Conservation (phyloP, 768 basidiomycete species). For the Hygrocybe punicea region DNA sequence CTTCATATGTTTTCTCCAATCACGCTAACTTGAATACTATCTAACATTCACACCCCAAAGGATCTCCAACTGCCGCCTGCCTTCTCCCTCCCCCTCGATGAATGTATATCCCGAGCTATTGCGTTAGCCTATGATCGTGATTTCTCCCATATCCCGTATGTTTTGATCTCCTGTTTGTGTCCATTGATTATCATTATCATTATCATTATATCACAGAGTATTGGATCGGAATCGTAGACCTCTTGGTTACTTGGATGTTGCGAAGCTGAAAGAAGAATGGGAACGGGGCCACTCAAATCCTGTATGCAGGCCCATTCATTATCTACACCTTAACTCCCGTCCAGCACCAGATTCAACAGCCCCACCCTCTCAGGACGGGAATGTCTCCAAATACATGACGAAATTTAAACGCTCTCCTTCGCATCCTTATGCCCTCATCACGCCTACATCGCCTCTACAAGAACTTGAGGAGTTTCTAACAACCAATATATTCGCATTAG, state of each 20-base stretch:
- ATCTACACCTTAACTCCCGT: neutral
- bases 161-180: constrained; percentile 1
- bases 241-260: constrained; percentile 81
- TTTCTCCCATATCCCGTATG: constrained; percentile 89
- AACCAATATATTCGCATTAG: constrained; percentile 70
- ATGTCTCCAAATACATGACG: constrained; percentile 65
- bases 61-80: constrained; percentile 85
- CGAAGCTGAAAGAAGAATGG: constrained; percentile 71
- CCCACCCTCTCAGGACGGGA: constrained; percentile 52
- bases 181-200: neutral
- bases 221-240: constrained; percentile 69
- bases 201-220: constrained; percentile 48
- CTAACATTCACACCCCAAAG: constrained; percentile 31
- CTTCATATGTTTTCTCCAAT: neutral
- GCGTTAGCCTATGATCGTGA: constrained; percentile 91
- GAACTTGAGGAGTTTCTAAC: constrained; percentile 80
- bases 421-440: constrained; percentile 74
- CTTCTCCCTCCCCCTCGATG: constrained; percentile 70
- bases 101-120: constrained; percentile 70
- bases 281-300: constrained; percentile 68
- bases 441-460: constrained; percentile 71
- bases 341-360: neutral
- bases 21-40: neutral
- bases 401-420: constrained; percentile 65
- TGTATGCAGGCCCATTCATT: constrained; percentile 41